These are phyloP conservation scores for Biancaea sappan DNA, from an alignment of 306 rosid species.

Conservation along the genomic window DNA sequence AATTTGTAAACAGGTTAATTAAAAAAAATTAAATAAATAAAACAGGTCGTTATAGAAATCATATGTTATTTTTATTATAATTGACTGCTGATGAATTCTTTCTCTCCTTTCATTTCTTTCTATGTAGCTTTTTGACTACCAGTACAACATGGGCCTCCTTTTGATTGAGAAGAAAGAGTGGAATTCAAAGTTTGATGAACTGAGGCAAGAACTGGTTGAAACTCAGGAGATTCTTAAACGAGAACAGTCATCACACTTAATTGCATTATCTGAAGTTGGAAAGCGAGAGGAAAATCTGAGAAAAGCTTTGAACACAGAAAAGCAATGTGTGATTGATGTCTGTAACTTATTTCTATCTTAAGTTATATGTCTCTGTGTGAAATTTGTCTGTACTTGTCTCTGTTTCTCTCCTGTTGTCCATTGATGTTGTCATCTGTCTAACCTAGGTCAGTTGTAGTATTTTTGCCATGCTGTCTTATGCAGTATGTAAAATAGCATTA, in stretches of 20 bases:
- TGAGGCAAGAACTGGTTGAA: conserved; percentile 65
- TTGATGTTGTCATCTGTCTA: conserved; percentile 13
- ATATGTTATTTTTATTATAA: conserved; percentile 17
- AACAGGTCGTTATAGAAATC: not conserved
- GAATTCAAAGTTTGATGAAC: conserved; percentile 59
- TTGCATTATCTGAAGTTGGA: conserved; percentile 72
- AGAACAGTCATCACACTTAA: conserved; percentile 72
- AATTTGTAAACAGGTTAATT: not conserved
- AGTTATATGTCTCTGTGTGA: not conserved
- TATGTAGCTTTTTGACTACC: conserved; percentile 82
- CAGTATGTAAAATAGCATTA: not conserved
- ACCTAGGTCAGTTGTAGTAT: conserved; percentile 11
- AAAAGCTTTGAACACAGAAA: conserved; percentile 64
- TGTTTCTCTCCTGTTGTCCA: not conserved
- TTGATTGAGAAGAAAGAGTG: conserved; percentile 84
- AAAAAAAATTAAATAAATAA: not conserved
- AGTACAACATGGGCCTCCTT: conserved; percentile 90
- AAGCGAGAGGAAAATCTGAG: conserved; percentile 74
- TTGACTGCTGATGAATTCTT: conserved; percentile 23
- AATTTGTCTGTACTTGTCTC: conserved; percentile 21
- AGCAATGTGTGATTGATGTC: conserved; percentile 75
- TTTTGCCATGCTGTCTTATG: not conserved
- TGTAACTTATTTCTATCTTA: conserved; percentile 34
- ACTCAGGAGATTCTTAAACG: conserved; percentile 83
- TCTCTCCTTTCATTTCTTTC: conserved; percentile 27